Conservation (phyloP, 1,139 yeast species). For the Diutina catenulata region DNA sequence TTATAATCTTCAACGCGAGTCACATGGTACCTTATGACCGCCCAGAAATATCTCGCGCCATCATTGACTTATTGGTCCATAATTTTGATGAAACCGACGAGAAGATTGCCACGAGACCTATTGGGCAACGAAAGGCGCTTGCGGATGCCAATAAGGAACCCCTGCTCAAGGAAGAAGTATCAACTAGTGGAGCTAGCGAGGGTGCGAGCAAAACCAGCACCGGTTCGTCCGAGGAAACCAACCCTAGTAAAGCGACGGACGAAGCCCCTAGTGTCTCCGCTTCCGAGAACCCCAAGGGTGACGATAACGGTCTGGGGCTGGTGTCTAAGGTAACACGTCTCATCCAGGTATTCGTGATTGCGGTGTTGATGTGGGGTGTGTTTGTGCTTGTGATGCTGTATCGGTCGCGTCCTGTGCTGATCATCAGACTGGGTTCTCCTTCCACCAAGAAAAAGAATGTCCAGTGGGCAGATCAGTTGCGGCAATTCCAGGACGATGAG, state of each 20-base stretch:
- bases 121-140: background rate
- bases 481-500: constrained; percentile 24
- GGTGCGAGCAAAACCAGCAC: too few relatives aligned
- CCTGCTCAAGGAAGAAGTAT: too few relatives aligned
- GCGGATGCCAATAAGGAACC: too few relatives aligned
- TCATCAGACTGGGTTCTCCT: constrained; percentile 19
- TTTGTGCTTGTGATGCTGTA: constrained; percentile 27
- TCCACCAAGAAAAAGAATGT: constrained; percentile 38
- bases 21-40: constrained; percentile 94
- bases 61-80: background rate
- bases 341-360: constrained; percentile 30
- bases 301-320: too few relatives aligned
- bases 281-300: too few relatives aligned
- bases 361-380: constrained; percentile 32
- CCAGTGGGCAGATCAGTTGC: constrained; percentile 46
- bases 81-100: background rate
- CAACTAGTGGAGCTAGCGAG: too few relatives aligned
- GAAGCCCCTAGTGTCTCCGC: too few relatives aligned
- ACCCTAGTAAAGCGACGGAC: too few relatives aligned
- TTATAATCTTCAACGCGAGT: constrained; percentile 63
- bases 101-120: background rate
- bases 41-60: constrained; percentile 20
- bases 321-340: too few relatives aligned
- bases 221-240: too few relatives aligned
- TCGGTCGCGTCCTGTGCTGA: constrained; percentile 31